A percentile compares a stretch with the other conserved stretches of the same genome.
These are phyloP conservation scores for Plantago ovata DNA, from an alignment of 257 asterid species.

Conservation along the genomic window DNA sequence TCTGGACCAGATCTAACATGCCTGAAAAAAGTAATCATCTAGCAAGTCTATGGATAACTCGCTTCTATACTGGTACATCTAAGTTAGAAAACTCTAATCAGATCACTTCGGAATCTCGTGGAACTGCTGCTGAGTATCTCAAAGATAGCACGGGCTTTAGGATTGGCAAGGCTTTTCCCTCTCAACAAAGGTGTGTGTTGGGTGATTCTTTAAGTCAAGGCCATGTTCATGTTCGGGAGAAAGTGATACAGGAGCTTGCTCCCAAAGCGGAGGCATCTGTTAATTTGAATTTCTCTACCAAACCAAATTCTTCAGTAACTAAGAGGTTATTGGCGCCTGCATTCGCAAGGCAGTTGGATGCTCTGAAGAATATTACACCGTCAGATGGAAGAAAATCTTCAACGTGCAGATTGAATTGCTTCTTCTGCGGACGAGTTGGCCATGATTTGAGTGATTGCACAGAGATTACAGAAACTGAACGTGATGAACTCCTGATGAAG, in stretches of 20 bases:
- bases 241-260: conserved; percentile 22
- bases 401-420: conserved; percentile 29
- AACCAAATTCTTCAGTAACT: conserved; percentile 22
- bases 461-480: conserved; percentile 39
- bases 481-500: conserved; percentile 38
- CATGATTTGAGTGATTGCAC: conserved; percentile 51
- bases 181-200: conserved; percentile 18
- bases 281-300: conserved; percentile 23
- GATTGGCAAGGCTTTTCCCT: conserved; percentile 13
- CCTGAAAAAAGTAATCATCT: conserved; percentile 30
- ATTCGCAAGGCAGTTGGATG: conserved; percentile 67
- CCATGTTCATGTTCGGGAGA: conserved; percentile 19
- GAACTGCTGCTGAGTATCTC: conserved; percentile 12
- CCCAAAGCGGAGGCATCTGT: conserved; percentile 23
- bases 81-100: conserved; percentile 24
- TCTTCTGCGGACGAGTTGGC: conserved; percentile 56
- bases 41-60: conserved; percentile 69
- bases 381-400: conserved; percentile 25
- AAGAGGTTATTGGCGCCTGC: conserved; percentile 40
- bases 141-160: conserved; percentile 18
- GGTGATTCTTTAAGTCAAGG: conserved; percentile 16
- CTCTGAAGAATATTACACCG: conserved; percentile 43
- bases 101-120: conserved; percentile 19
- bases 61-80: conserved; percentile 35
- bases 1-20: conserved; percentile 18